Base-by-base conservation (phyloP, 2,329 filamentous ascomycete species). In the Fusarium armeniacum region DNA sequence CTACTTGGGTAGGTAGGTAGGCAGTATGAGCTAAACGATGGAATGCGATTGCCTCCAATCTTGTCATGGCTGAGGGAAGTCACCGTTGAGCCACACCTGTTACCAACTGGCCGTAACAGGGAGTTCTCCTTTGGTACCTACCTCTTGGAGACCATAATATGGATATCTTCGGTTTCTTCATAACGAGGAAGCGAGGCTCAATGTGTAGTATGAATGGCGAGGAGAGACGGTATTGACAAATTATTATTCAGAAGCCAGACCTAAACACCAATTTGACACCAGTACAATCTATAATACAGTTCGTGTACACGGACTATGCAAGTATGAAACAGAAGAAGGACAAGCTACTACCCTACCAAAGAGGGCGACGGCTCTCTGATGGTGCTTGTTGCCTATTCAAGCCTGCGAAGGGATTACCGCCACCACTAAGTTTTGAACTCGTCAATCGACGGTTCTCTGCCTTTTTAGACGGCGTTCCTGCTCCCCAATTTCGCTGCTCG, bases 401-500 rank as follows among this genome's bases (percentile, higher is more conserved):
- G 22, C 77, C 78, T 20, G 79, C 76, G 67, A 84, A 81, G 2
- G 81, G 82, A 49, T 83, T 82, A 6, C 76, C 71, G 4, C 72
- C 62, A 40, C 72, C 70, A 35, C 64, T 67, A 20, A 71, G 38
- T 52, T 61, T 75, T 18, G 75, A 68, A 18, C 73, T 62, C 8
- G 71, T 61, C 3, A 76, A 62, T 32, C 75, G 67, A 32, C 77
- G 78, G 22, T 71, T 69, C 28, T 81, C 79, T 2, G 70, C 64
- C 15, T 73, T 72, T 71, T 83, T 84, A 28, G 80, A 73, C 1
- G 83, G 83, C 41, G 82, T 85, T 70, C 77, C 78, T 53, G 79
- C 77, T 69, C 70, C 71, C 72, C 62, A 78, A 60, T 70, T 80
- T 68, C 80, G 76, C 77, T 89, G 86, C 75, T 89, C 87, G 20